These are phyloP conservation scores for Hyphopichia fennica DNA, from an alignment of 1,139 yeast genomes.

Conservation along the genomic window DNA sequence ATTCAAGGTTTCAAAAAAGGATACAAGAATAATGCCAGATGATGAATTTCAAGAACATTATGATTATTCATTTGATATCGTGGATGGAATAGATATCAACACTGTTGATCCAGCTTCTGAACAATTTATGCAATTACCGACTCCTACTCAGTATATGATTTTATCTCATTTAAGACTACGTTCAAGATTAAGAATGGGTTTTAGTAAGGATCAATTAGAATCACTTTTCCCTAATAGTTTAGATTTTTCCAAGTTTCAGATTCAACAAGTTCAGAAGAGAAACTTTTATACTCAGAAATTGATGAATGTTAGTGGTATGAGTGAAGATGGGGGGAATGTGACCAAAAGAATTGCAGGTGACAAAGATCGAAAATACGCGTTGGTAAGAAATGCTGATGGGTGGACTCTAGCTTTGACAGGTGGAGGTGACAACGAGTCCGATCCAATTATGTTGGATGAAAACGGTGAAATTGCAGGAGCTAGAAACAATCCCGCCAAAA, in stretches of 20 bases:
- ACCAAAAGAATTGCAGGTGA: constrained; percentile 81
- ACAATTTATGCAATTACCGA: constrained; percentile 66
- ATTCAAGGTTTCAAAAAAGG: constrained; percentile 44
- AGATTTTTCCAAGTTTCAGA: constrained; percentile 92
- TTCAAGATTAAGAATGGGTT: constrained; percentile 94
- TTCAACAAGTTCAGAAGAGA: constrained; percentile 87
- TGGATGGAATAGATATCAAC: constrained; percentile 71
- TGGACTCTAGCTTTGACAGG: constrained; percentile 74
- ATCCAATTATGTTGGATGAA: constrained; percentile 48
- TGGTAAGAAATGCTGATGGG: constrained; percentile 78
- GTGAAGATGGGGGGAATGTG: constrained; percentile 50
- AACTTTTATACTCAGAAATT: constrained; percentile 86
- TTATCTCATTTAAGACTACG: constrained; percentile 78
- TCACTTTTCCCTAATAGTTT: constrained; percentile 76
- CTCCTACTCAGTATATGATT: constrained; percentile 84
- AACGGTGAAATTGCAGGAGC: constrained; percentile 16
- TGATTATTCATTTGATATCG: constrained; percentile 60
- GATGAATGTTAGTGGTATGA: constrained; percentile 84
- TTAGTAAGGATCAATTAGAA: constrained; percentile 81
- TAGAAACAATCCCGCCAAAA: neutral
- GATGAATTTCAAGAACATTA: constrained; percentile 67
- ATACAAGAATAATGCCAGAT: constrained; percentile 72
- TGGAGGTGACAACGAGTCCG: constrained; percentile 28
- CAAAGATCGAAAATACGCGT: constrained; percentile 70
- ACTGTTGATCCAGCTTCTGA: constrained; percentile 68